phyloP scores from a whole-genome alignment of 805 yeast species.

The Sugiyamaella lignohabitans region DNA sequence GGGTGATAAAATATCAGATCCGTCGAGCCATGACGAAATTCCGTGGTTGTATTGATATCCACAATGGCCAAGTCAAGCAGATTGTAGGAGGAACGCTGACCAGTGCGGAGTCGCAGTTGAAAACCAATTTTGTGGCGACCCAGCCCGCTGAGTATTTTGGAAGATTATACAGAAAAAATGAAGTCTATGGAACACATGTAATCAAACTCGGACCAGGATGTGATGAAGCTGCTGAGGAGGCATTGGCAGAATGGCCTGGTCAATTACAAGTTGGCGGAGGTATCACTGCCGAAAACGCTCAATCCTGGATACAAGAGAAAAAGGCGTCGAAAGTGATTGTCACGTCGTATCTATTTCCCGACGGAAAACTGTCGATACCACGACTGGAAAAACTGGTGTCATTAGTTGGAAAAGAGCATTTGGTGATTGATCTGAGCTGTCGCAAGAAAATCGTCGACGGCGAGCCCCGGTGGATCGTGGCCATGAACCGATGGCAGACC shows the following conservation, averaged over 20 bases:
- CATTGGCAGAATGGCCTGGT: conserved; percentile 67
- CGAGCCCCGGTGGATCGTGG: conserved; percentile 73
- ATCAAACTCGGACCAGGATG: conserved; percentile 84
- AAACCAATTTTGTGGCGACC: conserved; percentile 73
- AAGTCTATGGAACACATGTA: conserved; percentile 78
- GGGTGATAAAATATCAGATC: too few species aligned
- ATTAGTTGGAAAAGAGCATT: conserved; percentile 52
- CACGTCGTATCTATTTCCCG: conserved; percentile 84
- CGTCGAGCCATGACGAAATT: conserved; percentile 92
- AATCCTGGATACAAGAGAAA: conserved; percentile 57
- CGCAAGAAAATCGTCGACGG: conserved; percentile 30
- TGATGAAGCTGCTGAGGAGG: conserved; percentile 74
- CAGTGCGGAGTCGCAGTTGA: conserved; percentile 30
- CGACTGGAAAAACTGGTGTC: conserved; percentile 47
- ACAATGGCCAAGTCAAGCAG: conserved; percentile 91
- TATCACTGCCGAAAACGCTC: conserved; percentile 66
- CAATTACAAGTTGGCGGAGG: conserved; percentile 91
- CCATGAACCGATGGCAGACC: conserved; percentile 96
- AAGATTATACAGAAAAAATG: conserved; percentile 50
- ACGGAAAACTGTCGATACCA: conserved; percentile 44
- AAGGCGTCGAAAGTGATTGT: conserved; percentile 87
- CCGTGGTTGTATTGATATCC: conserved; percentile 94
- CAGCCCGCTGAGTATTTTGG: conserved; percentile 75
- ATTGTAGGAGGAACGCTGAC: conserved; percentile 89
- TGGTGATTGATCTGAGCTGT: conserved; percentile 91